A percentile compares a stretch with the other conserved stretches of the same genome.
Evolutionary conservation across 805 yeast genomes (phyloP).

Genomic region (Huiozyma sinensis): DNA sequence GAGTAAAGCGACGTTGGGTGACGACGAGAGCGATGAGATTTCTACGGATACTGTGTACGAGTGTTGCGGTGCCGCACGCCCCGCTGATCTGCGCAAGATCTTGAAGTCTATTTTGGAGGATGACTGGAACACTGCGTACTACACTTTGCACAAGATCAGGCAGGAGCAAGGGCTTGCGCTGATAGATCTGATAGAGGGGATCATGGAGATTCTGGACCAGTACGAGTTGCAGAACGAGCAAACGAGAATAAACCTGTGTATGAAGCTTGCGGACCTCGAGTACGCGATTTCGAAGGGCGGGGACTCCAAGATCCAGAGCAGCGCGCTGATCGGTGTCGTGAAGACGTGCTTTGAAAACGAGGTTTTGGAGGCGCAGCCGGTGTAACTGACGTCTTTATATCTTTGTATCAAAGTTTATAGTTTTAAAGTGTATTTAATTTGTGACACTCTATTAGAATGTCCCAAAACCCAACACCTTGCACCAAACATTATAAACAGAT

Average conservation of each 20-base stretch:
- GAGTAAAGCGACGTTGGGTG: conserved; percentile 59
- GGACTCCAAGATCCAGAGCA: conserved; percentile 76
- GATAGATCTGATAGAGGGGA: conserved; percentile 71
- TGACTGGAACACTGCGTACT: conserved; percentile 73
- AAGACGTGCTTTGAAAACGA: conserved; percentile 39
- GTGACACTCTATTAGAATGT: too few species aligned
- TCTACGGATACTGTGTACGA: conserved; percentile 74
- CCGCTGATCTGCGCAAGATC: conserved; percentile 66
- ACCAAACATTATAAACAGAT: too few species aligned
- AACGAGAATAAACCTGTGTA: conserved; percentile 54
- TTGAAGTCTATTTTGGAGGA: conserved; percentile 71
- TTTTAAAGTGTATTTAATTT: too few species aligned
- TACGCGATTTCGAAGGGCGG: conserved; percentile 90
- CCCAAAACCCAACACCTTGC: too few species aligned
- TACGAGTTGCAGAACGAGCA: conserved; percentile 47
- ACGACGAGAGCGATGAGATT: conserved; percentile 39
- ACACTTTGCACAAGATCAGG: conserved; percentile 57
- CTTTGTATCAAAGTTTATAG: too few species aligned
- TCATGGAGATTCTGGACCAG: conserved; percentile 58
- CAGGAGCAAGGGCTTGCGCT: conserved; percentile 76
- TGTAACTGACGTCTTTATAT: too few species aligned
- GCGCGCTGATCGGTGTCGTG: conserved; percentile 82
- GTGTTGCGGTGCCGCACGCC: conserved; percentile 93
- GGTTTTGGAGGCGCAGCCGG: conserved; percentile 1
- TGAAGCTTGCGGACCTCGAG: conserved; percentile 77